Evolutionary conservation across 2,329 filamentous ascomycete genomes (phyloP).

Genomic region (Trichophyton mentagrophytes): DNA sequence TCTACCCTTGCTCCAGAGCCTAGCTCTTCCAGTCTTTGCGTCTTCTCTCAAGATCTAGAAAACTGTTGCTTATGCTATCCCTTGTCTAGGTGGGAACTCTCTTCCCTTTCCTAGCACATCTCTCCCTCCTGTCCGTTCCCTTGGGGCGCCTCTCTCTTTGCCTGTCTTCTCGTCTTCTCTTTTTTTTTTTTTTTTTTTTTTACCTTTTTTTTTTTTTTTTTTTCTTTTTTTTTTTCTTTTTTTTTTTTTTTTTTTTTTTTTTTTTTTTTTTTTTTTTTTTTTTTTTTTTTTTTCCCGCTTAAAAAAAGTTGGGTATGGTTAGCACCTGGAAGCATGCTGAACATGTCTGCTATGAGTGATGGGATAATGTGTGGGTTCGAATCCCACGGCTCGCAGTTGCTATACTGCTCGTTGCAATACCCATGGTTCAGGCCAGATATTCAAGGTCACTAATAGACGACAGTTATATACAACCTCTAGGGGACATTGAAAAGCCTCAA

Average conservation of each 20-base stretch:
- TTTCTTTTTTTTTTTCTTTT: neutral
- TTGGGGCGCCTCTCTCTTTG: neutral
- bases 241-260: neutral
- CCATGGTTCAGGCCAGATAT: neutral
- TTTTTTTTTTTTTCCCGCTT: neutral
- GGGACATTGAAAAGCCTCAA: neutral
- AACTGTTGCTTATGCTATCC: slow-evolving; percentile 2
- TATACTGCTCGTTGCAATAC: neutral
- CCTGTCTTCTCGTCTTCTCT: neutral
- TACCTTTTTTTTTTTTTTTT: neutral
- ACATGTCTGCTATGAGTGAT: neutral
- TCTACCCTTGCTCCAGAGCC: neutral
- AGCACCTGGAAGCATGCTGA: neutral
- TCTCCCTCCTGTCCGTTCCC: neutral
- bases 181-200: neutral
- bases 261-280: neutral
- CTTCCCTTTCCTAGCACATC: neutral
- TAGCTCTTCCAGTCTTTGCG: neutral
- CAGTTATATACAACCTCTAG: neutral
- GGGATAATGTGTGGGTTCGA: neutral
- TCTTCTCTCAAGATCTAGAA: slow-evolving; percentile 1
- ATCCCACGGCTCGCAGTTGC: neutral
- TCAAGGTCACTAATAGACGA: neutral
- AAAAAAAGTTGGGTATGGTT: neutral
- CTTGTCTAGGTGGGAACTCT: neutral